Conservation (phyloP, 192 early-diverging fungal species). For the Coemansia sp. region DNA sequence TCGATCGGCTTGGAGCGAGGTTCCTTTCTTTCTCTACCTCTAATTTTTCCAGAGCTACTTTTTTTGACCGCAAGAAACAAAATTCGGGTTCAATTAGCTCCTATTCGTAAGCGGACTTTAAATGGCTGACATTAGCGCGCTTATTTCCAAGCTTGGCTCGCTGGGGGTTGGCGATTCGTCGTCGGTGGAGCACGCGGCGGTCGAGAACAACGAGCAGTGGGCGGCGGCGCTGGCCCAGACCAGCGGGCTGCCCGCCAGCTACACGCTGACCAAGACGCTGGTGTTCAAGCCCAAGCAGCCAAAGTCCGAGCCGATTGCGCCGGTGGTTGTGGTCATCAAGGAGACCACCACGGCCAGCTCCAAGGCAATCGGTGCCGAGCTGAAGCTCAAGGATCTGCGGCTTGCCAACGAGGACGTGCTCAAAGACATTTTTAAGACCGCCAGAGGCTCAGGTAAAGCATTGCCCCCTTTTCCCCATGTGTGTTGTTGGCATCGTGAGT, state of each 20-base stretch:
- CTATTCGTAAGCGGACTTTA: not conserved
- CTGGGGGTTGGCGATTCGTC: conserved; percentile 34
- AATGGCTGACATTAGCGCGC: conserved; percentile 34
- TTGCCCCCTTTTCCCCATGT: not conserved
- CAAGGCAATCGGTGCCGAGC: conserved; percentile 51
- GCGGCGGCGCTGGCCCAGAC: conserved; percentile 33
- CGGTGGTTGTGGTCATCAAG: conserved; percentile 61
- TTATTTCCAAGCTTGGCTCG: conserved; percentile 35
- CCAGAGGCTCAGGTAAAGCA: conserved; percentile 59
- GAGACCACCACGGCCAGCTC: conserved; percentile 54
- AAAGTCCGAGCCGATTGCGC: conserved; percentile 58
- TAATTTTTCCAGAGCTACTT: no score
- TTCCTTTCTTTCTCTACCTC: no score
- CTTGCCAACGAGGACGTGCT: conserved; percentile 69
- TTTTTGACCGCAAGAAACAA: no score
- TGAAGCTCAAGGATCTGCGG: conserved; percentile 68
- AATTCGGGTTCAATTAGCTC: no score
- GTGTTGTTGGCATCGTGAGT: not conserved
- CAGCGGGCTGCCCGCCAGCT: conserved; percentile 24
- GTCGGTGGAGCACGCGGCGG: conserved; percentile 54
- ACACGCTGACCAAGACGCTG: conserved; percentile 64
- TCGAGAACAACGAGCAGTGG: conserved; percentile 60
- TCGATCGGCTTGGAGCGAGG: no score
- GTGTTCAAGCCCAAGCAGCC: conserved; percentile 77
- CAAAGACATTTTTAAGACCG: conserved; percentile 48